Percentiles rank a stretch among this genome's conserved stretches.
Evolutionary conservation across 306 rosid species (phyloP).

Genomic region (Cicer pinnatifidum): DNA sequence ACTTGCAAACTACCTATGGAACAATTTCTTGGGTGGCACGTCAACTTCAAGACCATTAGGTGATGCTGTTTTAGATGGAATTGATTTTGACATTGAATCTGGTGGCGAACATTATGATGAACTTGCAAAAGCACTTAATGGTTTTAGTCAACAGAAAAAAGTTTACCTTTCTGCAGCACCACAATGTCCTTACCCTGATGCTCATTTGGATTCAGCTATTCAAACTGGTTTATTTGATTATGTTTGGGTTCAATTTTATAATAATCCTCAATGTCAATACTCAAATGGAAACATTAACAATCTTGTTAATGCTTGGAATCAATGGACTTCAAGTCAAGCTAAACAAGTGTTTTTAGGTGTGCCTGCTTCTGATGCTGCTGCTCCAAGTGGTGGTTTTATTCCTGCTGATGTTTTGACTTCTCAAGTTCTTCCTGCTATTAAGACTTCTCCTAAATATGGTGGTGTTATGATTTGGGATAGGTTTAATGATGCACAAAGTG

Average conservation of each 20-base stretch:
- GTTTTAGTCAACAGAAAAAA: constrained; percentile 27
- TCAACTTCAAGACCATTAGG: constrained; percentile 61
- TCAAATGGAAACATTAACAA: constrained; percentile 43
- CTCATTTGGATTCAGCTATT: constrained; percentile 52
- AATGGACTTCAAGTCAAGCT: constrained; percentile 56
- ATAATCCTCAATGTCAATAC: constrained; percentile 63
- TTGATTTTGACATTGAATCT: constrained; percentile 66
- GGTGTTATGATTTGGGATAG: constrained; percentile 75
- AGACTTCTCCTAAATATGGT: constrained; percentile 56
- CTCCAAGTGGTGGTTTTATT: constrained; percentile 60
- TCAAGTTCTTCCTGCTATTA: constrained; percentile 56
- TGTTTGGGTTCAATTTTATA: constrained; percentile 81
- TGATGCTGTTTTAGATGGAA: constrained; percentile 58
- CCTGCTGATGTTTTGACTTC: constrained; percentile 56
- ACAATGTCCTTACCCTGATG: constrained; percentile 64
- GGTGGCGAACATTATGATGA: constrained; percentile 52
- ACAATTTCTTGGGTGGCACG: constrained; percentile 62
- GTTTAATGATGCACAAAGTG: constrained; percentile 30
- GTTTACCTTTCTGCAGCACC: constrained; percentile 64
- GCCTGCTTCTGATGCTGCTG: constrained; percentile 65
- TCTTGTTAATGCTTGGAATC: constrained; percentile 59
- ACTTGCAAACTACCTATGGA: constrained; percentile 57
- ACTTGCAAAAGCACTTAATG: constrained; percentile 52
- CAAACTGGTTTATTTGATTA: constrained; percentile 59
- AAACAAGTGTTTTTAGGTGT: constrained; percentile 64